Percentiles rank a stretch among this genome's conserved stretches.
Conservation (phyloP, 2,329 filamentous ascomycete species). For the Monosporascus sp. region DNA sequence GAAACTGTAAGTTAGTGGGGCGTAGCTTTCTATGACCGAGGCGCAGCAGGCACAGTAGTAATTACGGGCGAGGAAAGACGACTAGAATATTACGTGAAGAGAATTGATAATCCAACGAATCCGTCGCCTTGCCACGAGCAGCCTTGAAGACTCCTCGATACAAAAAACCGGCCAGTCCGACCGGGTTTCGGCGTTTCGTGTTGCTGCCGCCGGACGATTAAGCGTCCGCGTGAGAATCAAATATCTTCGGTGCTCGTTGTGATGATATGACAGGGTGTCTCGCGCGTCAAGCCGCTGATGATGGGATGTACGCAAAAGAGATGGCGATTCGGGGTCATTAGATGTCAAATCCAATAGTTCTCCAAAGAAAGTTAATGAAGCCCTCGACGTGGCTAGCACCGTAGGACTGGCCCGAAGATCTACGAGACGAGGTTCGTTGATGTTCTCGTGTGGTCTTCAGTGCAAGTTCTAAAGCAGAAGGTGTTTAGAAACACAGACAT, state of each 20-base stretch:
- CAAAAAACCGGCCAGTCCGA: no score
- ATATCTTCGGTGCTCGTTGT: neutral
- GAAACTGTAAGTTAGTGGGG: neutral
- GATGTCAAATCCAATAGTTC: neutral
- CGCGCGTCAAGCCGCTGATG: neutral
- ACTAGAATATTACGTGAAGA: neutral
- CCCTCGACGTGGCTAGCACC: neutral
- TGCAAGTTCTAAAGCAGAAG: neutral
- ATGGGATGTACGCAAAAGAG: neutral
- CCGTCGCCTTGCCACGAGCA: neutral
- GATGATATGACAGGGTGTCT: neutral
- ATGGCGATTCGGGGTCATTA: neutral
- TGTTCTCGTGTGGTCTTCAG: neutral
- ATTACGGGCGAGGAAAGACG: neutral
- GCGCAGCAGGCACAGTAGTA: neutral
- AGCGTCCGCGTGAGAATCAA: no score
- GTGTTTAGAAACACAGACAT: neutral
- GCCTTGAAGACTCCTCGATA: no score
- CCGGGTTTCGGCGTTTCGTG: no score
- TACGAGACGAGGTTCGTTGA: neutral
- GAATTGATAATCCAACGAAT: neutral
- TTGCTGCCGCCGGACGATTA: no score
- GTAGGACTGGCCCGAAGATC: neutral
- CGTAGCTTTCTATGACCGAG: neutral
- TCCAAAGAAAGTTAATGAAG: neutral